Evolutionary conservation across 306 rosid species (phyloP).

Genomic region (Geum urbanum): DNA sequence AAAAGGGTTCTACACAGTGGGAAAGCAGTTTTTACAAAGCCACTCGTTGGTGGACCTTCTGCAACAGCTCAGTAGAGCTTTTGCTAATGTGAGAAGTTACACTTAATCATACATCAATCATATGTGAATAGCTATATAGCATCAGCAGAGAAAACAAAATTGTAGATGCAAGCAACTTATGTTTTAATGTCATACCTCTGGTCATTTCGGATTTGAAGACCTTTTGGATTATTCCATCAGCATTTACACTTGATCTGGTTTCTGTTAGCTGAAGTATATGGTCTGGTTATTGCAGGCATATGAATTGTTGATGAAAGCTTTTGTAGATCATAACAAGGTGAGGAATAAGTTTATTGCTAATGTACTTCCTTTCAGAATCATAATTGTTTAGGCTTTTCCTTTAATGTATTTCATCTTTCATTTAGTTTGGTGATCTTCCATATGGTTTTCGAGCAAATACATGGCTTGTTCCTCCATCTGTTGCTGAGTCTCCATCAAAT

Average conservation of each 20-base stretch:
- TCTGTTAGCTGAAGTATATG: not conserved
- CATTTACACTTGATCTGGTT: not conserved
- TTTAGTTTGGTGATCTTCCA: constrained; percentile 94
- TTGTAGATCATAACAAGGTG: constrained; percentile 85
- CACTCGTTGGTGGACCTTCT: constrained; percentile 89
- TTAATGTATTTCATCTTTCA: constrained; percentile 7
- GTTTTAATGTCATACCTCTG: not conserved
- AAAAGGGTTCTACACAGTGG: constrained; percentile 79
- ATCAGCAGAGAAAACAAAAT: not conserved
- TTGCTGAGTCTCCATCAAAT: constrained; percentile 57
- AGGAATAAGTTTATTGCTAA: constrained; percentile 13
- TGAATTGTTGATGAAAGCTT: constrained; percentile 79
- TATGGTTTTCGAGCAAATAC: constrained; percentile 91
- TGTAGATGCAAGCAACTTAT: not conserved
- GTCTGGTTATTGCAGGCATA: constrained; percentile 59
- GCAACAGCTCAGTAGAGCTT: constrained; percentile 88
- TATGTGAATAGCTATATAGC: not conserved
- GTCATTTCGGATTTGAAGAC: not conserved
- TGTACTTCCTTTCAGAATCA: not conserved
- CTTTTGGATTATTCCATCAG: not conserved
- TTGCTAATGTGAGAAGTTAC: constrained; percentile 59
- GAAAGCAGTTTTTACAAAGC: constrained; percentile 62
- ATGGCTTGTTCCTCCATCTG: constrained; percentile 90
- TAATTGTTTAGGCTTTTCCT: constrained; percentile 2
- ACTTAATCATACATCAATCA: not conserved